These are phyloP conservation scores for Vigna angularis DNA, from an alignment of 306 rosid genomes.

Conservation along the genomic window DNA sequence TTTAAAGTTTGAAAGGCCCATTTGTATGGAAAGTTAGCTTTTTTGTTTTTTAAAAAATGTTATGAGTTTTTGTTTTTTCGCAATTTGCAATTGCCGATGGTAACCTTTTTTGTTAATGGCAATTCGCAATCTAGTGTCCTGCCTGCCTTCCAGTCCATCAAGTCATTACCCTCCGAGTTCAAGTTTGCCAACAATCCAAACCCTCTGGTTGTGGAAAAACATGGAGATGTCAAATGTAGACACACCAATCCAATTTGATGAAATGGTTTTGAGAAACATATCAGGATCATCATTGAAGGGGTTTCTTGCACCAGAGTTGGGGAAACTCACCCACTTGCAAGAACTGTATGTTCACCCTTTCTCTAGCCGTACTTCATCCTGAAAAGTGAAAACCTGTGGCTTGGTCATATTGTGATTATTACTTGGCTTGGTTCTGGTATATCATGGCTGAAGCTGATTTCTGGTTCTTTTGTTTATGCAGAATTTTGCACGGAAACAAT, in stretches of 20 bases:
- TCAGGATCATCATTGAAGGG: conserved; percentile 80
- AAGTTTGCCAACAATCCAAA: conserved; percentile 51
- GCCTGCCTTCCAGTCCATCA: conserved; percentile 65
- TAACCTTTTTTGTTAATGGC: conserved; percentile 51
- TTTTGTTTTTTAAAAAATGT: conserved; percentile 36
- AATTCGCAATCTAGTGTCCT: conserved; percentile 49
- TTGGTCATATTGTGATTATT: conserved; percentile 24
- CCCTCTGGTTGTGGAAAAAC: conserved; percentile 51
- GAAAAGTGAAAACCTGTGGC: conserved; percentile 14
- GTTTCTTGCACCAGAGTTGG: conserved; percentile 81
- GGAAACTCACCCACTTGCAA: conserved; percentile 75
- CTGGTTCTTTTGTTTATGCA: conserved; percentile 48
- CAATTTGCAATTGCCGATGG: conserved; percentile 48
- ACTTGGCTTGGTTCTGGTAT: conserved; percentile 16
- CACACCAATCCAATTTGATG: conserved; percentile 45
- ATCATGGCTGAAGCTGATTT: conserved; percentile 41
- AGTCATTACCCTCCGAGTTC: conserved; percentile 76
- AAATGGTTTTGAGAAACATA: conserved; percentile 69
- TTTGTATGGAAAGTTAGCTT: conserved; percentile 48
- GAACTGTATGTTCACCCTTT: conserved; percentile 69
- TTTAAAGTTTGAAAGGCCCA: conserved; percentile 57
- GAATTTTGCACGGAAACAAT: conserved; percentile 79
- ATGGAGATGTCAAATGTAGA: conserved; percentile 48
- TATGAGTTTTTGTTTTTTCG: conserved; percentile 42
- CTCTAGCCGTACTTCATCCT: not conserved